Evolutionary conservation across 208 protist species (phyloP).

Genomic region (Leishmania amazonensis): DNA sequence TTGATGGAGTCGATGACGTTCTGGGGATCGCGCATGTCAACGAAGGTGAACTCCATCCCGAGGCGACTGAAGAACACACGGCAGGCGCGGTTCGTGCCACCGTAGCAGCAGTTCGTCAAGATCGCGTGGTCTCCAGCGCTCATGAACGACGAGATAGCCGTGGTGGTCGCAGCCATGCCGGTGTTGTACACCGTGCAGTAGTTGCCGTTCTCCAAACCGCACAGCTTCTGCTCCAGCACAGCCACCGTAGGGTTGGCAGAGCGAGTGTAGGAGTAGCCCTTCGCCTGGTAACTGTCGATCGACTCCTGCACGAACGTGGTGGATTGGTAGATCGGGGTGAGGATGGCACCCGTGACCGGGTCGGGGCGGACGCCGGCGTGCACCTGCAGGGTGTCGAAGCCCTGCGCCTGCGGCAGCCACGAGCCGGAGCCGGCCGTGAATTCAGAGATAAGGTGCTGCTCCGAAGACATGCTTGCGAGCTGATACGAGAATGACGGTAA

Average conservation of each 20-base stretch:
- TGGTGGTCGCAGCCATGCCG: slow-evolving; percentile 91
- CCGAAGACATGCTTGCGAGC: slow-evolving; percentile 46
- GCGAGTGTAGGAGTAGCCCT: slow-evolving; percentile 94
- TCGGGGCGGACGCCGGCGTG: slow-evolving; percentile 85
- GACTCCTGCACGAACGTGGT: slow-evolving; percentile 93
- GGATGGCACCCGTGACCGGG: slow-evolving; percentile 85
- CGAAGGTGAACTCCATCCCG: slow-evolving; percentile 94
- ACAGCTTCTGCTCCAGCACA: slow-evolving; percentile 91
- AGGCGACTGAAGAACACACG: slow-evolving; percentile 86
- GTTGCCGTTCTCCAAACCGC: slow-evolving; percentile 90
- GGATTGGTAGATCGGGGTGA: slow-evolving; percentile 88
- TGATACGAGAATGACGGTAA: neutral
- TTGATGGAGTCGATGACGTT: slow-evolving; percentile 83
- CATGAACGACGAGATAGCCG: slow-evolving; percentile 92
- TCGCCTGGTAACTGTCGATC: slow-evolving; percentile 77
- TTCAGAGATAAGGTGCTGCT: slow-evolving; percentile 84
- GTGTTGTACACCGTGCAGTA: slow-evolving; percentile 86
- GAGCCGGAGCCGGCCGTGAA: slow-evolving; percentile 63
- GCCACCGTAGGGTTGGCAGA: slow-evolving; percentile 94
- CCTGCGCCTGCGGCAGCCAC: slow-evolving; percentile 68
- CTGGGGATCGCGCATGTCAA: slow-evolving; percentile 92
- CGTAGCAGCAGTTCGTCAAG: slow-evolving; percentile 95
- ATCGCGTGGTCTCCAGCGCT: slow-evolving; percentile 90
- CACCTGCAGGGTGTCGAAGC: slow-evolving; percentile 84
- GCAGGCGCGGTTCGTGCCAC: slow-evolving; percentile 93